These are phyloP conservation scores for Rhazya stricta DNA, from an alignment of 257 asterid genomes.

Conservation along the genomic window DNA sequence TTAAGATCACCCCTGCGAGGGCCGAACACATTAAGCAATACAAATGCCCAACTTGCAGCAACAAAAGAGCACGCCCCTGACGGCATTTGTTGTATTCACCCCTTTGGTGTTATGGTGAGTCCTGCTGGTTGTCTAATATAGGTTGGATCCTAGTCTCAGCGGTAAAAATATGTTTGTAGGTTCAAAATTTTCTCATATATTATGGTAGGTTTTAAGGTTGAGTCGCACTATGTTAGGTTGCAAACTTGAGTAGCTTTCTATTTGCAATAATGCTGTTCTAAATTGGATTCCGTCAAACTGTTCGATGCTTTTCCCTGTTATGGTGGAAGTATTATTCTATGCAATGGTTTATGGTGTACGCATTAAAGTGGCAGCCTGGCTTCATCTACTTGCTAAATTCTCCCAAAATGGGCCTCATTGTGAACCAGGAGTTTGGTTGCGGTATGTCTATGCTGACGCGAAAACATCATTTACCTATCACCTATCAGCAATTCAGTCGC, in stretches of 20 bases:
- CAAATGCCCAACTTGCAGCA: slow-evolving; percentile 58
- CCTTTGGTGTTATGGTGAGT: slow-evolving; percentile 3
- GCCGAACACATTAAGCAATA: slow-evolving; percentile 91
- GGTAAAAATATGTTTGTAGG: slow-evolving; percentile 13
- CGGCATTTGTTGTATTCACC: background rate
- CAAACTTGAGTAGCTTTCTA: slow-evolving; percentile 5
- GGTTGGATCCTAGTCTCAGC: slow-evolving; percentile 16
- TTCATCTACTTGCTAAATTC: background rate
- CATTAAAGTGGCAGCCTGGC: background rate
- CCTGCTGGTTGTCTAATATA: slow-evolving; percentile 16
- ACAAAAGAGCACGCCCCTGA: slow-evolving; percentile 15
- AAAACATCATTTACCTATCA: no score
- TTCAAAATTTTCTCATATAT: slow-evolving; percentile 19
- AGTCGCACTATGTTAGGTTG: slow-evolving; percentile 15
- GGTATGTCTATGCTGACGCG: background rate
- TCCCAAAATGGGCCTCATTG: background rate
- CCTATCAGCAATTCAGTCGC: background rate
- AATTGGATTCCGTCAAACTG: background rate
- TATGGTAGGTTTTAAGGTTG: slow-evolving; percentile 11
- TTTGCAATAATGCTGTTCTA: slow-evolving; percentile 14
- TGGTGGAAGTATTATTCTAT: background rate
- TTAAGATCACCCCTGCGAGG: slow-evolving; percentile 75
- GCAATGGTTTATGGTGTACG: background rate
- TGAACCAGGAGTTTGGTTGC: background rate
- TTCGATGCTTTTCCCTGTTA: background rate